Base-by-base conservation (phyloP, 768 basidiomycete species). In the Leccinum disarticulatum region DNA sequence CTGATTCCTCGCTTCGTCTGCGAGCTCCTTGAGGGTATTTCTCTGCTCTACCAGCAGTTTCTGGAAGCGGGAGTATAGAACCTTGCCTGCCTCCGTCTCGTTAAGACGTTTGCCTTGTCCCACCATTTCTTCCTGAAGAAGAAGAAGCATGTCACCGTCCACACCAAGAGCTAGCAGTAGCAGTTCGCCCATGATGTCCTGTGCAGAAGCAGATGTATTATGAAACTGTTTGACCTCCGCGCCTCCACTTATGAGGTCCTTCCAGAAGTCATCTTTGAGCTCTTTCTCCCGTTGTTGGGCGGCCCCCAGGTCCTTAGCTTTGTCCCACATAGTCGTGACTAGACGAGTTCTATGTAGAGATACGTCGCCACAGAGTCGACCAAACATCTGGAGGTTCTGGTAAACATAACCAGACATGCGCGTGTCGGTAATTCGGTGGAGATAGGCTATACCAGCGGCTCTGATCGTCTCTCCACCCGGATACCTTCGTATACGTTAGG, bases 311-410 rank as follows among this genome's bases (percentile, higher is more conserved):
- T 71, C 70, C 22, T 52, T 68, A 15, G 66, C 68, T 1, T 5
- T 31, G 49, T 69, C 68, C 78, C 77, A 79, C 72, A 74, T 77
- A 2, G 74, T 78, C 1, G 77, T 79, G 17, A 73, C 65, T 14
- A 79, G 61, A 19, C 71, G 62, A 5, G 74, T 65, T 19, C 74
- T 75, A 33, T 17, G 62, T 28, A 74, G 53, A 7, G 70, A 64
- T 4, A 61, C 19, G 10, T 65, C 33, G 4, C 78, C 78, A 43
- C 79, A 79, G 17, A 79, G 58, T 27, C 68, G 63, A 27, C 66
- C 61, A 58, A 79, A 76, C 61, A 77, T 58, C 17, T 64, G 59
- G 49, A 78, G 70, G 58, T 75, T 75, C 46, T 65, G 68, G 25
- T 53, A 52, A 9, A 61, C 58, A 15, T 73, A 70, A 14, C 73